These are phyloP conservation scores for Circinella minor DNA, from an alignment of 371 early-diverging fungal species.

Conservation along the genomic window DNA sequence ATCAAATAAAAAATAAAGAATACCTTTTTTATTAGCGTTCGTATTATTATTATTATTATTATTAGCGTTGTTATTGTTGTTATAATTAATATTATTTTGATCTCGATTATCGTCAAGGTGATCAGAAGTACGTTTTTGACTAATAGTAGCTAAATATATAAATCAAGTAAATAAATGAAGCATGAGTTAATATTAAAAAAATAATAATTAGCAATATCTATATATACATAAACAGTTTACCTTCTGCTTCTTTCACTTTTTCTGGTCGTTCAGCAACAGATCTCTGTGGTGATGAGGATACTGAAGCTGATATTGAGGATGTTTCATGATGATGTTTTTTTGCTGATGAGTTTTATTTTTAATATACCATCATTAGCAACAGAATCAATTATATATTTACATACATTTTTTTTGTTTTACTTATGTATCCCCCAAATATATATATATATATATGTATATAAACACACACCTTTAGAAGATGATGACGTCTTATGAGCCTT, in stretches of 20 bases:
- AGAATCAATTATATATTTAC: no score
- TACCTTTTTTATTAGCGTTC: not conserved
- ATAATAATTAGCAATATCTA: no score
- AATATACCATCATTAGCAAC: no score
- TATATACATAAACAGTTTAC: not conserved
- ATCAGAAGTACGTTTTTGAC: not conserved
- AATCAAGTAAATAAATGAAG: not conserved
- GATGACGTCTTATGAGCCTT: constrained; percentile 49
- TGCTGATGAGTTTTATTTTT: not conserved
- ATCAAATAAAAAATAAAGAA: not conserved
- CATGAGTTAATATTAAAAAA: no score
- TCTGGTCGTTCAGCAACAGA: not conserved
- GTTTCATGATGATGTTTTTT: not conserved
- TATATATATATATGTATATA: no score
- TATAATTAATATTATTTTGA: not conserved
- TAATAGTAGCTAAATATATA: not conserved
- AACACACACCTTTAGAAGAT: constrained; percentile 20
- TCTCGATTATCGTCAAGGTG: not conserved
- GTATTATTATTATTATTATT: not conserved
- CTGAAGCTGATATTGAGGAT: no score
- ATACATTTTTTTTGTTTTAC: no score
- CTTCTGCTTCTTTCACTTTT: not conserved
- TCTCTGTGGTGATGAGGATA: not conserved
- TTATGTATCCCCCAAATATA: no score
- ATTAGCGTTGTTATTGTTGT: not conserved